phyloP scores from a whole-genome alignment of 306 rosid species.

The Luffa acutangula region DNA sequence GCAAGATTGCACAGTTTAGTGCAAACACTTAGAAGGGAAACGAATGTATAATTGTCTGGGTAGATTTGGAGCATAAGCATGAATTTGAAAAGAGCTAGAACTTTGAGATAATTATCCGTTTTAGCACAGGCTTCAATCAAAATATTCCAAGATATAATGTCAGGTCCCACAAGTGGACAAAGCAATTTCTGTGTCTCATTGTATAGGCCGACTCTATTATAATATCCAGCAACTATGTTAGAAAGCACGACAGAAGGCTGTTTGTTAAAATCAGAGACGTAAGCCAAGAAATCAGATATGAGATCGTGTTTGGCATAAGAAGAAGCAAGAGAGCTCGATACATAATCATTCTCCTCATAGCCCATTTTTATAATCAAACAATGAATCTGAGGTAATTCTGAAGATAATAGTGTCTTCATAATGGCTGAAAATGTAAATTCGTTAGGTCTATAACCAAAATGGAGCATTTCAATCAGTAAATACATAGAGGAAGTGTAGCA shows the following conservation, averaged over 20 bases:
- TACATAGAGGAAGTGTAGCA: constrained; percentile 21
- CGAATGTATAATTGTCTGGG: constrained; percentile 54
- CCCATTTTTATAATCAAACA: constrained; percentile 57
- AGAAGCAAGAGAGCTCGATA: constrained; percentile 47
- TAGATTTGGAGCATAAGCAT: constrained; percentile 29
- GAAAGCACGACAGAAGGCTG: constrained; percentile 35
- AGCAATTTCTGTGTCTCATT: constrained; percentile 42
- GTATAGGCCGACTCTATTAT: constrained; percentile 41
- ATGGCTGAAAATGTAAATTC: constrained; percentile 54
- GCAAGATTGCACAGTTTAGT: constrained; percentile 42
- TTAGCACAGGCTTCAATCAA: constrained; percentile 54
- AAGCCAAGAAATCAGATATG: constrained; percentile 36
- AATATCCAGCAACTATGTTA: constrained; percentile 49
- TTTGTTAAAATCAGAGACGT: constrained; percentile 23
- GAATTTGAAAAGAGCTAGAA: constrained; percentile 42
- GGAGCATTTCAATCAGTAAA: constrained; percentile 55
- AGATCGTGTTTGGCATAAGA: constrained; percentile 52
- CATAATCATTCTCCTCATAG: constrained; percentile 41
- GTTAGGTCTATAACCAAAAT: constrained; percentile 36
- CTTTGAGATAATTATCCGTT: constrained; percentile 27
- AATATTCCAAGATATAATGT: constrained; percentile 62
- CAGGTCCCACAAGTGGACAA: constrained; percentile 39
- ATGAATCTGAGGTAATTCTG: constrained; percentile 50
- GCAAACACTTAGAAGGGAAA: constrained; percentile 38
- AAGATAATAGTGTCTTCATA: constrained; percentile 38